phyloP scores from a whole-genome alignment of 1,284 basidiomycete genomes.

The Cryptococcus depauperatus region DNA sequence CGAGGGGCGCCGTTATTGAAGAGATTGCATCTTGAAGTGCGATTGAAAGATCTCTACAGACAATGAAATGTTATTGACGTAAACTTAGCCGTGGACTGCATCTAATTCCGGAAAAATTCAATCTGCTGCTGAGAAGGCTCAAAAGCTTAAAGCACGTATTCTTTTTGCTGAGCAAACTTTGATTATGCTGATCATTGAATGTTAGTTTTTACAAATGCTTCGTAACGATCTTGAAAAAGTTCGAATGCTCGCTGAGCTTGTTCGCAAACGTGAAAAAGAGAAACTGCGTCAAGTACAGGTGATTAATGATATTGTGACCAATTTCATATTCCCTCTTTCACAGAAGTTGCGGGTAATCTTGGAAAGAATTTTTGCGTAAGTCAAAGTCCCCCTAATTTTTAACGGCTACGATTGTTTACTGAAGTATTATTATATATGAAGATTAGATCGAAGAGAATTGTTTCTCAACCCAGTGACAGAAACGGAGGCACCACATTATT shows the following conservation, averaged over 20 bases:
- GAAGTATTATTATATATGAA: slow-evolving; percentile 38
- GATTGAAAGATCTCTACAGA: slow-evolving; percentile 6
- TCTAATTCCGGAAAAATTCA: slow-evolving; percentile 57
- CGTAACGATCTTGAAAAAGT: slow-evolving; percentile 70
- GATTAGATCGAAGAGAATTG: slow-evolving; percentile 63
- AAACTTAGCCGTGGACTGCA: slow-evolving; percentile 75
- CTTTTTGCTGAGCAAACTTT: background rate
- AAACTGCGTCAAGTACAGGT: slow-evolving; percentile 69
- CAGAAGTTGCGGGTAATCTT: slow-evolving; percentile 57
- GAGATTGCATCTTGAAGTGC: slow-evolving; percentile 76
- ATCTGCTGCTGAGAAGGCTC: slow-evolving; percentile 72
- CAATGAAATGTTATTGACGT: slow-evolving; percentile 1
- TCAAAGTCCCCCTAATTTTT: too few relatives aligned
- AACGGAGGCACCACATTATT: slow-evolving; percentile 82
- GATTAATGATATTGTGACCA: slow-evolving; percentile 60
- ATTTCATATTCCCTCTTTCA: slow-evolving; percentile 61
- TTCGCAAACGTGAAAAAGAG: slow-evolving; percentile 71
- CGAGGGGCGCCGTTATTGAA: slow-evolving; percentile 91
- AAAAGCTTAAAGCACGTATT: slow-evolving; percentile 73
- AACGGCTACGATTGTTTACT: too few relatives aligned
- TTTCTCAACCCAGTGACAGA: slow-evolving; percentile 77
- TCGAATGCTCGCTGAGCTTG: slow-evolving; percentile 61
- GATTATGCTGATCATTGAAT: too few relatives aligned
- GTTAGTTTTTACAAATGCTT: slow-evolving; percentile 63
- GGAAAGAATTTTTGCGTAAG: slow-evolving; percentile 62